These are phyloP conservation scores for Fusarium anthophilum DNA, from an alignment of 2,329 filamentous ascomycete species.

Conservation along the genomic window DNA sequence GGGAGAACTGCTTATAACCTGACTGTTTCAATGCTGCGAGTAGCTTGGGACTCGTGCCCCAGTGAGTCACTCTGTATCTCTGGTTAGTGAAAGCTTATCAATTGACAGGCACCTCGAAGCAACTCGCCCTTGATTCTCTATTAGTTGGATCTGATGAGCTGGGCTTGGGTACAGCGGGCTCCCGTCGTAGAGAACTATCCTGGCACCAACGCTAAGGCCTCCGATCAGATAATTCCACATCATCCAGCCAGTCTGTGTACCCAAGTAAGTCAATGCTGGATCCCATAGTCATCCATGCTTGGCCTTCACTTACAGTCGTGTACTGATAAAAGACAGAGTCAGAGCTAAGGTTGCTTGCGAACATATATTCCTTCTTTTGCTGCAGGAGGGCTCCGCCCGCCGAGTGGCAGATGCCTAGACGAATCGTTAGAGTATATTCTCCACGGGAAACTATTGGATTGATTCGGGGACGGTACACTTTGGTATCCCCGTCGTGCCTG, in stretches of 20 bases:
- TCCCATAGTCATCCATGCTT: too few species aligned
- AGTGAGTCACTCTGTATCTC: neutral
- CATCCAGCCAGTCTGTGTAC: neutral
- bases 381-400: neutral
- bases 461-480: neutral
- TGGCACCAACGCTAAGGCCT: neutral
- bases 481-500: neutral
- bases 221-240: neutral
- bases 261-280: too few species aligned
- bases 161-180: neutral
- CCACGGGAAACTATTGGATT: neutral
- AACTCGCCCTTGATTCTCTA: neutral
- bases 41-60: neutral
- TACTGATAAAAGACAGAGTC: neutral
- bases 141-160: neutral
- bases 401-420: neutral
- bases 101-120: accelerated
- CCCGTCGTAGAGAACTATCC: neutral
- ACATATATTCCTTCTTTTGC: neutral
- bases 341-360: neutral
- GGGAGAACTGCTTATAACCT: neutral
- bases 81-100: neutral
- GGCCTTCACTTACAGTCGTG: neutral
- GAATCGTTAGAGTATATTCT: neutral
- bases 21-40: neutral